These are phyloP conservation scores for Monosporascus sp. DNA, from an alignment of 2,329 filamentous ascomycete species.

Conservation along the genomic window DNA sequence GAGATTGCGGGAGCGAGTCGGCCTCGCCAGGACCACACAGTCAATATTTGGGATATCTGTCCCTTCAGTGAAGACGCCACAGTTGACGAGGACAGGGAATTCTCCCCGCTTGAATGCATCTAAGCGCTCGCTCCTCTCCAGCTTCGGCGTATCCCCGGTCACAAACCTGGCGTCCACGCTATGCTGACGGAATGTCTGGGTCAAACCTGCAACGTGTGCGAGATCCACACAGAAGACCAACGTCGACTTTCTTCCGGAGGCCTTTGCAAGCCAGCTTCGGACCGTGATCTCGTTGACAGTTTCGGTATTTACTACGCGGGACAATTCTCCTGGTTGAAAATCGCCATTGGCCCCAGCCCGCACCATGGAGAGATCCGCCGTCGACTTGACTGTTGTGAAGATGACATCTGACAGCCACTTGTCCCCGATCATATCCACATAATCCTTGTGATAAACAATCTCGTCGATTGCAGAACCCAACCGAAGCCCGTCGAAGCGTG, in stretches of 20 bases:
- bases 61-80: slow-evolving; percentile 93
- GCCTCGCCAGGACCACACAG: slow-evolving; percentile 80
- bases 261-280: slow-evolving; percentile 78
- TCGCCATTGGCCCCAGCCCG: slow-evolving; percentile 63
- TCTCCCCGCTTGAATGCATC: slow-evolving; percentile 70
- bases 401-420: slow-evolving; percentile 90
- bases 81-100: slow-evolving; percentile 88
- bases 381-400: slow-evolving; percentile 86
- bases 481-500: slow-evolving; percentile 74
- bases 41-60: slow-evolving; percentile 98
- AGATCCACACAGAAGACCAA: slow-evolving; percentile 93
- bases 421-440: slow-evolving; percentile 62
- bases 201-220: slow-evolving; percentile 70
- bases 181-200: slow-evolving; percentile 66
- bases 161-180: slow-evolving; percentile 82
- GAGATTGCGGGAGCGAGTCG: slow-evolving; percentile 87
- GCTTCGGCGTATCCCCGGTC: slow-evolving; percentile 71
- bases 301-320: slow-evolving; percentile 74
- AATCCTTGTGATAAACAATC: slow-evolving; percentile 87
- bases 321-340: slow-evolving; percentile 74
- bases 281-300: slow-evolving; percentile 80
- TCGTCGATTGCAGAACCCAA: slow-evolving; percentile 85
- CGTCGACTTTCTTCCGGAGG: slow-evolving; percentile 69
- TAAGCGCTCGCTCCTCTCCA: slow-evolving; percentile 63
- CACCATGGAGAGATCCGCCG: slow-evolving; percentile 71